Percentiles rank a stretch among this genome's conserved stretches.
Conservation (phyloP, 2,329 filamentous ascomycete genomes). For the Ophiognomonia clavigignenti-juglandacearum region DNA sequence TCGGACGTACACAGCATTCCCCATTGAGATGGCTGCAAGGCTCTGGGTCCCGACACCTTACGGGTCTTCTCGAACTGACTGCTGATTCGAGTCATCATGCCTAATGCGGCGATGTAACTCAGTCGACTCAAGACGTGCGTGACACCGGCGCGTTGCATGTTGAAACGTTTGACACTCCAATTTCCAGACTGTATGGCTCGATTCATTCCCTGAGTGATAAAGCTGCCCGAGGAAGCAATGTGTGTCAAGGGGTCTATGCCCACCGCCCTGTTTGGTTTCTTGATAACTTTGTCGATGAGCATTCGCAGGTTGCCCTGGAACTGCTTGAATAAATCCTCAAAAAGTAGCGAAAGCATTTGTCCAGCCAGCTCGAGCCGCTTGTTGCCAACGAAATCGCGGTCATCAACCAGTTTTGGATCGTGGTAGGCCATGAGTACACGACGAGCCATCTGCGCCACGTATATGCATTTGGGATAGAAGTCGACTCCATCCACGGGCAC, state of each 20-base stretch:
- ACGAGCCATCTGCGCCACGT: slow-evolving; percentile 96
- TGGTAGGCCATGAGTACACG: slow-evolving; percentile 91
- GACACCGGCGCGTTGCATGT: slow-evolving; percentile 95
- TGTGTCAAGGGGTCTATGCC: slow-evolving; percentile 84
- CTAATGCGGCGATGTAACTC: slow-evolving; percentile 92
- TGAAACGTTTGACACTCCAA: slow-evolving; percentile 96
- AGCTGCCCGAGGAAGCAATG: slow-evolving; percentile 77
- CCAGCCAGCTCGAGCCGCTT: slow-evolving; percentile 93
- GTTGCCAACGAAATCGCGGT: slow-evolving; percentile 96
- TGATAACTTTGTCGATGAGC: slow-evolving; percentile 91
- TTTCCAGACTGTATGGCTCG: slow-evolving; percentile 96
- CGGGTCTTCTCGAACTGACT: slow-evolving; percentile 98
- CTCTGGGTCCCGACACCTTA: slow-evolving; percentile 93
- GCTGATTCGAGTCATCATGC: slow-evolving; percentile 99
- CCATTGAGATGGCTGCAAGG: slow-evolving; percentile 94
- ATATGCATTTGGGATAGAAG: slow-evolving; percentile 94
- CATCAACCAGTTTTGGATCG: slow-evolving; percentile 84
- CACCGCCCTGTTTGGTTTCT: slow-evolving; percentile 85
- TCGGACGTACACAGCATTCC: slow-evolving; percentile 97
- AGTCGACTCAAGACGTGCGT: slow-evolving; percentile 93
- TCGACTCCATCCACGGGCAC: slow-evolving; percentile 88
- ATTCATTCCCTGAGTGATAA: slow-evolving; percentile 90
- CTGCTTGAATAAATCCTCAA: slow-evolving; percentile 97
- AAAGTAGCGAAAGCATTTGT: slow-evolving; percentile 86
- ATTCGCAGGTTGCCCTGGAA: slow-evolving; percentile 86